Base-by-base conservation (phyloP, 1,284 basidiomycete species). In the Meripilus lineatus region DNA sequence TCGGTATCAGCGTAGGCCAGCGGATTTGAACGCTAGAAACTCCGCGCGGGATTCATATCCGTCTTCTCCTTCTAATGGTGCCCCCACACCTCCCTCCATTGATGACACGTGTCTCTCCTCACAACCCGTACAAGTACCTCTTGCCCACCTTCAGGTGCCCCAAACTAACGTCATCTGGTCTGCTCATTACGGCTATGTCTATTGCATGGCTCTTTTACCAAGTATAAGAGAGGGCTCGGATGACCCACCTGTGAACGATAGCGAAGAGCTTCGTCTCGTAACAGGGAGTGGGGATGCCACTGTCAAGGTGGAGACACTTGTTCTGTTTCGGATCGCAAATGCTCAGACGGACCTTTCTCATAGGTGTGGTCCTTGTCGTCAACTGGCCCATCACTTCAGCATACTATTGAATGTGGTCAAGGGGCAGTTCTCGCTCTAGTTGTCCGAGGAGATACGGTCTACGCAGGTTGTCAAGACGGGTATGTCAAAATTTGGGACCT, bases 111-210 rank as follows among this genome's bases (percentile, higher is more conserved):
- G 52, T 36, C 34, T 60, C 4, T 40, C 56, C 11, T 55, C 58
- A 5, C 49, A 56, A 15, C 50, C 58, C n/a, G 54, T 59, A 13
- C 67, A 67, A 35, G 59, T 62, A 30, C 57, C 63, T 11, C 41
- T 54, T 6, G 56, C 58, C 5, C 53, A 63, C 13, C 58, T 87
- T 15, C 70, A 76, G 45, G 79, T 93, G 21, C 76, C 81, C 4
- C 68, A 77, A 10, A 69, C 70, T 42, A 86, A 88, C 52, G 83
- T 90, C 15, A 71, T 92, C 25, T 83, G 89, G 52, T 88, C 89
- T 2, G 94, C 93, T 1, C 94, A 98, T 63, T 93, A 83, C 62
- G 94, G 94, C 8, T 98, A 98, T 60, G 77, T 97, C 13, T 97
- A 97, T 60, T 91, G 88, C 52, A 83, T 97, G 72, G 69, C 79